phyloP scores from a whole-genome alignment of 495 filamentous ascomycete species.

The Sabuloglossum arenarium region DNA sequence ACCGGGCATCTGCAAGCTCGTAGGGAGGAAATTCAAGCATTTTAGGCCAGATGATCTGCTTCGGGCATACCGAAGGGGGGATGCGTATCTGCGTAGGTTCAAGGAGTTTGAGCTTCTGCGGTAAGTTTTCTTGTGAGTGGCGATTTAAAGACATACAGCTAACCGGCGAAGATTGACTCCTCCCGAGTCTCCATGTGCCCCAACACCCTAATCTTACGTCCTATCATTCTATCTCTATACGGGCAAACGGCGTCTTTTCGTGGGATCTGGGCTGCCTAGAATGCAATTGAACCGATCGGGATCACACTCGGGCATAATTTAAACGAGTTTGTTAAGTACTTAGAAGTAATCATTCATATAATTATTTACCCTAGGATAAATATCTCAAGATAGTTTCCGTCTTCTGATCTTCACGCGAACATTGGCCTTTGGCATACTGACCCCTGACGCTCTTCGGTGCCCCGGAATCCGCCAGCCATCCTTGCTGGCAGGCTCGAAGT shows the following conservation, averaged over 20 bases:
- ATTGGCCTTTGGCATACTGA: conserved; percentile 7
- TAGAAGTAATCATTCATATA: too few relatives aligned
- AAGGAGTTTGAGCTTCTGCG: conserved; percentile 57
- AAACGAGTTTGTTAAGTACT: too few relatives aligned
- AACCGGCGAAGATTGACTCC: background rate
- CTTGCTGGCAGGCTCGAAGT: conserved; percentile 16
- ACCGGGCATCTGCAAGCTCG: conserved; percentile 22
- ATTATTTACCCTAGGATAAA: too few relatives aligned
- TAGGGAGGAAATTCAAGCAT: conserved; percentile 20
- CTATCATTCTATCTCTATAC: background rate
- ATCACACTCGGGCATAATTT: too few relatives aligned
- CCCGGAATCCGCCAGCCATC: conserved; percentile 15
- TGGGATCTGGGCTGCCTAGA: too few relatives aligned
- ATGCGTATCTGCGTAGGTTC: conserved; percentile 44
- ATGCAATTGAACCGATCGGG: too few relatives aligned
- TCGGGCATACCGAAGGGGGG: conserved; percentile 48
- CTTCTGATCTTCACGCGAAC: conserved; percentile 12
- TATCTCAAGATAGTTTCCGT: background rate
- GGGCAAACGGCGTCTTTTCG: too few relatives aligned
- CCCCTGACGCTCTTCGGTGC: conserved; percentile 11
- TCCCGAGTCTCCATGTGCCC: background rate
- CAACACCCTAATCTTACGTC: background rate
- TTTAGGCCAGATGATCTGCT: conserved; percentile 33
- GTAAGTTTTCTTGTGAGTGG: conserved; percentile 25
- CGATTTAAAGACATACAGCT: background rate